A percentile compares a stretch with the other conserved stretches of the same genome.
phyloP scores from a whole-genome alignment of 2,329 filamentous ascomycete species.

The Pyricularia grisea region DNA sequence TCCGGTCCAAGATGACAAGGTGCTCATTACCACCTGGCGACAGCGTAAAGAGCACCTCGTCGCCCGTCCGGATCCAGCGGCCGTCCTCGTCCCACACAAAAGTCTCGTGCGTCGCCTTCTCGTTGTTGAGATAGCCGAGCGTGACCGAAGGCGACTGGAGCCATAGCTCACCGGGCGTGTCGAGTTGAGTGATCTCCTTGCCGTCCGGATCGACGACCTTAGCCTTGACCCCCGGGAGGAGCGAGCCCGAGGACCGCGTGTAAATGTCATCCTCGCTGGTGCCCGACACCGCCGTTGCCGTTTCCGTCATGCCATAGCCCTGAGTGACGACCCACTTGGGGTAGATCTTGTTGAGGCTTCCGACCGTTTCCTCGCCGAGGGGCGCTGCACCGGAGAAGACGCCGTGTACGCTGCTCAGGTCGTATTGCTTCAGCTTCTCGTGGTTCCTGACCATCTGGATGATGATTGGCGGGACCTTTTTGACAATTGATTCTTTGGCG shows the following conservation, averaged over 20 bases:
- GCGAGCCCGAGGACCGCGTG: constrained; percentile 61
- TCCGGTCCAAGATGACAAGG: constrained; percentile 72
- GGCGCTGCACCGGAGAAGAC: constrained; percentile 74
- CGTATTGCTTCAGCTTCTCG: constrained; percentile 52
- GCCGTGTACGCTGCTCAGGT: constrained; percentile 56
- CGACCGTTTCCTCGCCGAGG: constrained; percentile 61
- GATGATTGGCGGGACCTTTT: constrained; percentile 69
- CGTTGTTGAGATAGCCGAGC: constrained; percentile 80
- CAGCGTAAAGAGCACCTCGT: constrained; percentile 65
- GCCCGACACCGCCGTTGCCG: constrained; percentile 54
- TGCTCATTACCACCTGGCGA: constrained; percentile 65
- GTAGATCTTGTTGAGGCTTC: constrained; percentile 50
- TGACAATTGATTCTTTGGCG: neutral
- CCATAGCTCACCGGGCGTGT: constrained; percentile 71
- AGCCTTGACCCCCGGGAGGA: constrained; percentile 55
- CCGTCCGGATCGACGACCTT: constrained; percentile 61
- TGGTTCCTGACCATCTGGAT: constrained; percentile 63
- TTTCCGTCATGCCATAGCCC: constrained; percentile 75
- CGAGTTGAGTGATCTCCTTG: constrained; percentile 51
- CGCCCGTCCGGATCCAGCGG: constrained; percentile 74
- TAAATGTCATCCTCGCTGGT: constrained; percentile 54
- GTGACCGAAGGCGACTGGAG: constrained; percentile 70
- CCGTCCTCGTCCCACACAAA: constrained; percentile 59
- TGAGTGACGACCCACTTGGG: constrained; percentile 57
- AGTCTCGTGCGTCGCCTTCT: constrained; percentile 71